Base-by-base conservation (phyloP, 2,329 filamentous ascomycete genomes). In the Sclerotinia spermophila region DNA sequence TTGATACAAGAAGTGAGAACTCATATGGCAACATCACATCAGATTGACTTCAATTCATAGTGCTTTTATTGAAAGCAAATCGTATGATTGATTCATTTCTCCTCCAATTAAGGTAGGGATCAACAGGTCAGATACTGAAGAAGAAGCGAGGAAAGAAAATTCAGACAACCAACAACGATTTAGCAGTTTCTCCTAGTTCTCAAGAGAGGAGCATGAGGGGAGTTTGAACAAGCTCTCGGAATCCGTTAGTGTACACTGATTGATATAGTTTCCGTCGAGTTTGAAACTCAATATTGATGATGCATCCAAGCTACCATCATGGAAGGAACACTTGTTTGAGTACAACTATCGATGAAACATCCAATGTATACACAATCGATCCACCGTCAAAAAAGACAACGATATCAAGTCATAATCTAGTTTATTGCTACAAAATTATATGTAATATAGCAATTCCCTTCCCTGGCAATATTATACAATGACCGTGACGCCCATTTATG, bases 341-440 rank as follows among this genome's bases (percentile, higher is more conserved):
- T 30, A 44, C 8, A 17, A n/a, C 10, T 13, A 21, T 42, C 8
- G 8, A 42, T 30, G 7, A 38, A 60, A 17, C 56, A n/a, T 40
- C 21, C 24, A 2, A 35, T 21, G 15, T 30, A 56, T 19, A 13
- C 30, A 21, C 4, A 6, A 42, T 42, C 17, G 1, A 17, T 42
- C 17, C 3, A 17, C 30, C n/a, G 19, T 19, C 44, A 15, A 51
- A 6, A 33, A 51, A 35, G 24, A 38, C 33, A 27, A 15, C 13
- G 27, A 51, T 45, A 6, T 17, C 24, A 40, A 42, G 24, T 65
- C 44, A 27, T 51, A 33, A 64, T 65, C 61, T 51, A 53, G 19
- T 53, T 55, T 62, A 30, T 66, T 66, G 62, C 45, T 66, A 66
- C 45, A 40, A 53, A 24, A 66, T 53, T 66, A 53, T 40, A 27